phyloP scores from a whole-genome alignment of 176 grass and related monocot genomes.

The Poa annua region DNA sequence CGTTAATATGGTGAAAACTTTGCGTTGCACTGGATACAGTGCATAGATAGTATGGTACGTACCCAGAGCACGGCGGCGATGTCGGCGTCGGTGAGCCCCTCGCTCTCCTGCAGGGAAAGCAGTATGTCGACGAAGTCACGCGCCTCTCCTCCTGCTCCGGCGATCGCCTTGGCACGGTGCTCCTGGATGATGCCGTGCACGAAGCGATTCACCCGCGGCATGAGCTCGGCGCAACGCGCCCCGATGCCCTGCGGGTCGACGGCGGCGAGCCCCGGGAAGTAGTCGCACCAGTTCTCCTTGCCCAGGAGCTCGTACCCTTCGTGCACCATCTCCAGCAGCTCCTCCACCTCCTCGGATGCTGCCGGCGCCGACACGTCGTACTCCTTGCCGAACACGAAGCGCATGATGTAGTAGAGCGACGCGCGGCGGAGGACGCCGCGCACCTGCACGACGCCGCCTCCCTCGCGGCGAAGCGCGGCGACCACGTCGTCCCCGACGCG shows the following conservation, averaged over 20 bases:
- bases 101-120: constrained; percentile 67
- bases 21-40: neutral
- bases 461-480: constrained; percentile 31
- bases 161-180: constrained; percentile 37
- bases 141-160: constrained; percentile 21
- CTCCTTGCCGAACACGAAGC: constrained; percentile 79
- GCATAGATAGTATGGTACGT: constrained; percentile 6
- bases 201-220: constrained; percentile 72
- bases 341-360: constrained; percentile 52
- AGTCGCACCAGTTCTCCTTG: constrained; percentile 85
- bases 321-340: constrained; percentile 70
- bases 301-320: constrained; percentile 81
- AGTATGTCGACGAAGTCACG: constrained; percentile 75
- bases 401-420: constrained; percentile 85
- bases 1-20: neutral
- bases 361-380: constrained; percentile 49
- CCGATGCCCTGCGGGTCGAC: constrained; percentile 67
- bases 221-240: constrained; percentile 67
- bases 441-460: constrained; percentile 36
- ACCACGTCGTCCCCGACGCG: constrained; percentile 49
- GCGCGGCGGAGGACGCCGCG: constrained; percentile 67
- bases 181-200: constrained; percentile 69
- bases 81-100: constrained; percentile 68
- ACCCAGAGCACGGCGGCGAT: constrained; percentile 85
- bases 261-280: constrained; percentile 69